phyloP scores from a whole-genome alignment of 176 grass and related monocot species.

The Lolium perenne region DNA sequence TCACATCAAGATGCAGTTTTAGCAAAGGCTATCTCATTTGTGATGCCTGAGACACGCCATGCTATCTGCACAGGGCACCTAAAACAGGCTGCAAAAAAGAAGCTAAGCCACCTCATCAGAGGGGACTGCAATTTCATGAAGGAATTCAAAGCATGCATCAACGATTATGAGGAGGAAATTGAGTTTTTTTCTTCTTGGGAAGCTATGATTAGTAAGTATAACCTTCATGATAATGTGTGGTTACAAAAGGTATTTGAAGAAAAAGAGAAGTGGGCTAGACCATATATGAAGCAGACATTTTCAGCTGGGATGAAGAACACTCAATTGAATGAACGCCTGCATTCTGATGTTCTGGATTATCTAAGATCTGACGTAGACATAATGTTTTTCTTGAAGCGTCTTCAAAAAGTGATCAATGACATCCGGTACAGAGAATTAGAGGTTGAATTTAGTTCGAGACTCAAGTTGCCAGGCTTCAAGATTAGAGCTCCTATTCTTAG shows the following conservation, averaged over 20 bases:
- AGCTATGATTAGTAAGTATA: background rate
- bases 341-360: background rate
- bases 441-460: conserved; percentile 49
- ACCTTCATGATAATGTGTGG: background rate
- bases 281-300: background rate
- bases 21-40: background rate
- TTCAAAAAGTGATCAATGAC: background rate
- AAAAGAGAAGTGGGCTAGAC: background rate
- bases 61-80: background rate
- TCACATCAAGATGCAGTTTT: background rate
- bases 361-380: background rate
- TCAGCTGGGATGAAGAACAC: background rate
- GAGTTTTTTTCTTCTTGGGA: background rate
- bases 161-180: background rate
- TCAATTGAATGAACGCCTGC: background rate
- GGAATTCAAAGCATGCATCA: background rate
- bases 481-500: conserved; percentile 61
- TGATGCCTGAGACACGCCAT: background rate
- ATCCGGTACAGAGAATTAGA: conserved; percentile 41
- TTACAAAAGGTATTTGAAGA: background rate
- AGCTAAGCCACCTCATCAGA: background rate
- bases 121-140: background rate
- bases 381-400: background rate
- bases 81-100: background rate
- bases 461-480: conserved; percentile 44